A percentile compares a stretch with the other conserved stretches of the same genome.
phyloP scores from a whole-genome alignment of 176 grass and related monocot species.

The Carex scoparia region DNA sequence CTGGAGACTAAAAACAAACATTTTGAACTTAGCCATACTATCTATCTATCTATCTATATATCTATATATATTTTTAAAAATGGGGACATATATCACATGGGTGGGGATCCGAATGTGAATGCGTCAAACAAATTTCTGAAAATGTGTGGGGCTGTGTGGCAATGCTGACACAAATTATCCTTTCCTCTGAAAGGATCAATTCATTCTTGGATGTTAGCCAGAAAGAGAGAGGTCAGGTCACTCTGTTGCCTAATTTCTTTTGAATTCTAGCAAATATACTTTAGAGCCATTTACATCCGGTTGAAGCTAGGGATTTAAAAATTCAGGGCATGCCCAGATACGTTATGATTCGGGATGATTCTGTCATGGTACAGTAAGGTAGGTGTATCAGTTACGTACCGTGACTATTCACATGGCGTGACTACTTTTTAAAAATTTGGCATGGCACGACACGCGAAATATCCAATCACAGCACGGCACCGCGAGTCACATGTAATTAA shows the following conservation, averaged over 20 bases:
- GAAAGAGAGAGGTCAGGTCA: constrained; percentile 10
- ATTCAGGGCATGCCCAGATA: too few species aligned
- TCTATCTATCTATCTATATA: too few species aligned
- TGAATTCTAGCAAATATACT: background rate
- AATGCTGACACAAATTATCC: constrained; percentile 4
- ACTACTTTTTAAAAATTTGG: too few species aligned
- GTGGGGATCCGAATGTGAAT: background rate
- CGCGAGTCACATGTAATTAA: too few species aligned
- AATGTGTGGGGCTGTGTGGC: background rate
- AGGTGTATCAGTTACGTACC: too few species aligned
- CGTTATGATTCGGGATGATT: too few species aligned
- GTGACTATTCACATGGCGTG: too few species aligned
- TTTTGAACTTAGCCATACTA: too few species aligned
- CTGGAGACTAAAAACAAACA: too few species aligned
- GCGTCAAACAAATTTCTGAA: background rate
- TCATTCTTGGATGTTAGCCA: constrained; percentile 14
- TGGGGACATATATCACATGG: constrained; percentile 5
- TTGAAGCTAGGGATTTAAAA: background rate
- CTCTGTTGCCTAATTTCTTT: background rate
- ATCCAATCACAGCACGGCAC: too few species aligned
- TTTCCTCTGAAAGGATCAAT: constrained; percentile 1
- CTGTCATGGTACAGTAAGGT: too few species aligned
- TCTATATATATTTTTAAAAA: background rate
- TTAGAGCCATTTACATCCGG: background rate
- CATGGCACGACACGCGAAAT: too few species aligned